Percentiles rank a stretch among this genome's conserved stretches.
phyloP scores from a whole-genome alignment of 2,329 filamentous ascomycete genomes.

The Tolypocladium guangdongense region DNA sequence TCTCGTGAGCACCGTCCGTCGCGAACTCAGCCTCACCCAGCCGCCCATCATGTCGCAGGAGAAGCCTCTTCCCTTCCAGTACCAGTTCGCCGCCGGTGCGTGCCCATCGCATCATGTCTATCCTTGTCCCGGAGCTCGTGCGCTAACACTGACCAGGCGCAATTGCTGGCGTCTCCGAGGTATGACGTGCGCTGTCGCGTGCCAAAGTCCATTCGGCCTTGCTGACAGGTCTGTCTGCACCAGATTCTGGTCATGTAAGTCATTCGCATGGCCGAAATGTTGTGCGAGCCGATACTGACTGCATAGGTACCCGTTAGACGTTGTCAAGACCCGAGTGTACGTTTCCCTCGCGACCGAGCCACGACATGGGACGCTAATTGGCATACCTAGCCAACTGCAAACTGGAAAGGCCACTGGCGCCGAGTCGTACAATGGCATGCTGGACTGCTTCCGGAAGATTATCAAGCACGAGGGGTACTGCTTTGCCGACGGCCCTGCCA shows the following conservation, averaged over 20 bases:
- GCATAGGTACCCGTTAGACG: constrained; percentile 89
- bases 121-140: neutral
- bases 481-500: neutral
- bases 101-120: constrained; percentile 9
- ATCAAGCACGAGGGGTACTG: constrained; percentile 82
- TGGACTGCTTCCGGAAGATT: constrained; percentile 97
- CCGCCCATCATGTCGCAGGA: constrained; percentile 47
- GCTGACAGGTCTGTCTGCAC: neutral
- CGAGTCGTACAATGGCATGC: constrained; percentile 91
- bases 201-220: neutral
- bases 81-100: constrained; percentile 88
- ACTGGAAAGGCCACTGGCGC: constrained; percentile 60
- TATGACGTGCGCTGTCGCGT: constrained; percentile 24
- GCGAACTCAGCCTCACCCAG: constrained; percentile 8
- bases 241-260: constrained; percentile 81
- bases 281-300: constrained; percentile 8
- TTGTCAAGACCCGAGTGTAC: constrained; percentile 96
- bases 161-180: constrained; percentile 95
- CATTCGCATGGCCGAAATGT: neutral
- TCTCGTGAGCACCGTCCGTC: constrained; percentile 5
- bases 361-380: constrained; percentile 10
- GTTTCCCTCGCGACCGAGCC: constrained; percentile 18
- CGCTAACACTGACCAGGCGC: constrained; percentile 45
- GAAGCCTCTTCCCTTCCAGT: constrained; percentile 79
- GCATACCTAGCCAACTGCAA: constrained; percentile 74